phyloP scores from a whole-genome alignment of 2,329 filamentous ascomycete species.

The Coniochaeta sp. region DNA sequence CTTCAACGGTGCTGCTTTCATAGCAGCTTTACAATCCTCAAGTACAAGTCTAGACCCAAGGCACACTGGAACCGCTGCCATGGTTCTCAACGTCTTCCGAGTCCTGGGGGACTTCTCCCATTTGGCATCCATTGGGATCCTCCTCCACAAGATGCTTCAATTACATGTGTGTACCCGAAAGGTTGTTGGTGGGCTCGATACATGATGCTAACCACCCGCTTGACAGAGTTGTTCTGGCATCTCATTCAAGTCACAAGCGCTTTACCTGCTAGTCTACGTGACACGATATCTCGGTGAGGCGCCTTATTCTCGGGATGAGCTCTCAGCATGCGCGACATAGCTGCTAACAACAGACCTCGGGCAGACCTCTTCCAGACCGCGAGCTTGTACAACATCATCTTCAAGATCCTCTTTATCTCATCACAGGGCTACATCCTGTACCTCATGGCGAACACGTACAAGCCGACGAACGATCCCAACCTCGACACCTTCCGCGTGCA shows the following conservation, averaged over 20 bases:
- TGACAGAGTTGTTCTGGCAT: conserved; percentile 93
- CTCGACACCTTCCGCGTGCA: conserved; percentile 96
- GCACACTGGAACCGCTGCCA: background rate
- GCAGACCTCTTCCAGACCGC: conserved; percentile 78
- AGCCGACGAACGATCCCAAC: conserved; percentile 94
- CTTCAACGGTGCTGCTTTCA: background rate
- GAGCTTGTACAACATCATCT: conserved; percentile 85
- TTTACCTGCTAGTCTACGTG: conserved; percentile 90
- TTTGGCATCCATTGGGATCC: conserved; percentile 84
- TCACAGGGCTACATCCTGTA: conserved; percentile 93
- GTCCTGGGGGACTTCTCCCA: conserved; percentile 81
- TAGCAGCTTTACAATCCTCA: background rate
- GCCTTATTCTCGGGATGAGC: too few relatives aligned
- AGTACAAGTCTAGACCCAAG: background rate
- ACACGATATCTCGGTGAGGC: conserved; percentile 77
- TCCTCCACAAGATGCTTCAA: conserved; percentile 93
- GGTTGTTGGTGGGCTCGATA: background rate
- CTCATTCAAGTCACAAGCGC: conserved; percentile 96
- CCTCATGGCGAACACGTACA: conserved; percentile 96
- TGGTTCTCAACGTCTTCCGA: conserved; percentile 48
- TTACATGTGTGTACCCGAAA: conserved; percentile 60
- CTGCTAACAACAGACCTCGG: background rate
- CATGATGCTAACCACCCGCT: conserved; percentile 8
- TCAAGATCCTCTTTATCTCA: conserved; percentile 92
- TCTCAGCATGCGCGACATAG: conserved; percentile 2